Base-by-base conservation (phyloP, 352 stramenopile genomes). In the Phytophthora nicotianae region DNA sequence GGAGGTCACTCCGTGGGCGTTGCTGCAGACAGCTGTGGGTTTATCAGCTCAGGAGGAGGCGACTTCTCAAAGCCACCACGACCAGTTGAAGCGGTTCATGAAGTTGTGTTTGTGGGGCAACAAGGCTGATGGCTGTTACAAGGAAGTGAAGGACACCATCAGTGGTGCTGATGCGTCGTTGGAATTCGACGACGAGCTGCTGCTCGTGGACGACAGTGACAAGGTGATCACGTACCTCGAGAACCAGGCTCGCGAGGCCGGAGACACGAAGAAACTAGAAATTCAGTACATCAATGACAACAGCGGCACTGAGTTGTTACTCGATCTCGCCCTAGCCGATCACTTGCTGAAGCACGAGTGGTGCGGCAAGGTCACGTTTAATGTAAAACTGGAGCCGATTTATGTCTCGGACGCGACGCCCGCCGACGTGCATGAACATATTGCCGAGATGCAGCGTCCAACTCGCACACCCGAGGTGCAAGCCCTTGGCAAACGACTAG, bases 221-320 rank as follows among this genome's bases (percentile, higher is more conserved):
- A 64, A 83, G 19, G 77, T 91, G 8, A 72, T 86, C 19, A 16
- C 48, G 9, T 80, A 77, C 26, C 53, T 90, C 10, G 61, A 83
- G 33, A 10, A 50, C 9, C 60, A 63, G 13, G 54, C 54, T 4
- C 45, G 38, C 9, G 55, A 66, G 13, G 29, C 19, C 50, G 60
- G 51, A 13, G 63, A 66, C 26, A 50, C 23, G 60, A 62, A 53
- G 26, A 56, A 7, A 1, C 21, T 74, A 9, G 13, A n/a, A 3
- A 26, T 89, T 4, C 74, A 91, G 49, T 91, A 71, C 45, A 88
- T 93, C 59, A 93, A 91, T 53, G 84, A 93, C 67, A 93, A 93
- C 68, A 88, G 80, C 57, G 84, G 81, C 45, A 90, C 80, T 0
- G 81, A 93, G 55, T 52, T 93, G 38, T 57, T 93, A 46, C 53